These are phyloP conservation scores for Fragaria iinumae DNA, from an alignment of 306 rosid genomes.

Conservation along the genomic window DNA sequence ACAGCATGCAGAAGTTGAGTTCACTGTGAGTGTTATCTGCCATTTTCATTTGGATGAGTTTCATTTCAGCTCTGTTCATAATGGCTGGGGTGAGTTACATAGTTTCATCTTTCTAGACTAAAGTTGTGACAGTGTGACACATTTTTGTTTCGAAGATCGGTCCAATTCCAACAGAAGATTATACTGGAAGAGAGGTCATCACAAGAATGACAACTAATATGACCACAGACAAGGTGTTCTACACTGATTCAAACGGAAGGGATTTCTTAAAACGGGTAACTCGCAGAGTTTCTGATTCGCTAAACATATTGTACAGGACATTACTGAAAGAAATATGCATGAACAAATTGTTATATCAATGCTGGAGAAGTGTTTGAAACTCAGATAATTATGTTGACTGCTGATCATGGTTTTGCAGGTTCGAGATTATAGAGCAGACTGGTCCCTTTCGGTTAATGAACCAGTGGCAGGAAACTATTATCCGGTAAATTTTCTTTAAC, in stretches of 20 bases:
- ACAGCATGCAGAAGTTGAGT: constrained; percentile 89
- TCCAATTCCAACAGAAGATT: constrained; percentile 76
- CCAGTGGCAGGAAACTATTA: constrained; percentile 92
- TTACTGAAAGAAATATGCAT: not conserved
- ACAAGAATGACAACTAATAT: constrained; percentile 67
- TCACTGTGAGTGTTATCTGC: constrained; percentile 54
- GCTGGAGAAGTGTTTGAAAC: no score
- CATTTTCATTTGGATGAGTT: not conserved
- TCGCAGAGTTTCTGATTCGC: not conserved
- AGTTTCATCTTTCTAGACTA: not conserved
- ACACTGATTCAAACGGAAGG: constrained; percentile 89
- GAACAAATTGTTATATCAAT: not conserved
- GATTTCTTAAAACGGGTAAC: constrained; percentile 83
- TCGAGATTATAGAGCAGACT: constrained; percentile 68
- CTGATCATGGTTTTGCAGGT: constrained; percentile 47
- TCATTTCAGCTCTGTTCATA: not conserved
- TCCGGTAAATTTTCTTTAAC: constrained; percentile 52
- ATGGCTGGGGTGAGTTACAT: not conserved
- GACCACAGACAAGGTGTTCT: constrained; percentile 72
- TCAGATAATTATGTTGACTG: not conserved
- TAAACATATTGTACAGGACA: not conserved
- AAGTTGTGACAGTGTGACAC: constrained; percentile 13
- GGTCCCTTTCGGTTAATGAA: constrained; percentile 73
- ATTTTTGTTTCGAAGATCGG: constrained; percentile 60
- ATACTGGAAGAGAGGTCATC: constrained; percentile 81